phyloP scores from a whole-genome alignment of 805 yeast genomes.

The Saturnispora kantuleensis region DNA sequence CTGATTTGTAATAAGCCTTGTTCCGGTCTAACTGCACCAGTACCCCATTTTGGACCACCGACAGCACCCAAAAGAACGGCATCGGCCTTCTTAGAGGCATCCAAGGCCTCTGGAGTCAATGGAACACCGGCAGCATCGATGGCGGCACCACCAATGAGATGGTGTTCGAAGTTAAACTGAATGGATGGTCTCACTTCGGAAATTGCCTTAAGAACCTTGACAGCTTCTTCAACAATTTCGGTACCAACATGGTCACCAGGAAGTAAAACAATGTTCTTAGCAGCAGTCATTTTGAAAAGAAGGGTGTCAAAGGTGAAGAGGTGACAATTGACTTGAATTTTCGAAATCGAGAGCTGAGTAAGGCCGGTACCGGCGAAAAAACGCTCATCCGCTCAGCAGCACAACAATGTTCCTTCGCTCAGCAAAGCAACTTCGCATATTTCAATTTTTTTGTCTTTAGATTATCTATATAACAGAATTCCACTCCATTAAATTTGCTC shows the following conservation, averaged over 20 bases:
- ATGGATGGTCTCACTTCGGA: slow-evolving; percentile 44
- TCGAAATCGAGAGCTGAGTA: too few species aligned
- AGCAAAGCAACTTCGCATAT: background rate
- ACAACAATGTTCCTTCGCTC: background rate
- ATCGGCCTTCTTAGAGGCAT: slow-evolving; percentile 75
- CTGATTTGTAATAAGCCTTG: slow-evolving; percentile 92
- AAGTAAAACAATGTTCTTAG: slow-evolving; percentile 70
- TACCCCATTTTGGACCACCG: slow-evolving; percentile 99
- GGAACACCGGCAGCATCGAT: slow-evolving; percentile 95
- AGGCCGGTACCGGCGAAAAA: too few species aligned
- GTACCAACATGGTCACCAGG: slow-evolving; percentile 98
- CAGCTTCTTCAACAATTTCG: slow-evolving; percentile 83
- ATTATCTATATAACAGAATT: slow-evolving; percentile 25
- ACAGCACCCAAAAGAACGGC: slow-evolving; percentile 98
- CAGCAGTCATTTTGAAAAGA: slow-evolving; percentile 13
- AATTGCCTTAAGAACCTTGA: slow-evolving; percentile 80
- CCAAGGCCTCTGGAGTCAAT: slow-evolving; percentile 74
- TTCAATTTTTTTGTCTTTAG: background rate
- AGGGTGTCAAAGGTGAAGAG: background rate
- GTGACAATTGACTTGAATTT: background rate
- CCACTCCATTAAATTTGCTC: slow-evolving; percentile 36
- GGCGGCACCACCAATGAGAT: slow-evolving; percentile 96
- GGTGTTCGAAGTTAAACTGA: slow-evolving; percentile 68
- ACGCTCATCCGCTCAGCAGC: background rate
- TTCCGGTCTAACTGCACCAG: slow-evolving; percentile 93